Conservation (phyloP, 2,329 filamentous ascomycete species). For the Claviceps monticola region DNA sequence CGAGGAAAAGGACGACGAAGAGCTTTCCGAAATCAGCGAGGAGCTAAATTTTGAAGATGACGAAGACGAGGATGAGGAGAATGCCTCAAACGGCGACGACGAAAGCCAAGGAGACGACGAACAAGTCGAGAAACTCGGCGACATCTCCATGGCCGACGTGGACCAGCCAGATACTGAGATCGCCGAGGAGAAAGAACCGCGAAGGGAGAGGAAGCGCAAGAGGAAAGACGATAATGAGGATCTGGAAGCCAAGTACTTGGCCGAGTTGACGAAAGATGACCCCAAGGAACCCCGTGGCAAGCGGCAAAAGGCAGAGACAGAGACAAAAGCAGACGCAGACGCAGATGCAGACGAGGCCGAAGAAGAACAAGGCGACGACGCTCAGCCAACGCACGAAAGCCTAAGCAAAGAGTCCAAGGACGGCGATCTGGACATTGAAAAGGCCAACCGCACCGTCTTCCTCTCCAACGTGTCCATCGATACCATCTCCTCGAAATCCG, state of each 20-base stretch:
- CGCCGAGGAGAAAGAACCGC: conserved; percentile 23
- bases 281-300: conserved; percentile 43
- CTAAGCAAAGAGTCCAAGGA: conserved; percentile 45
- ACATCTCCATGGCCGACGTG: conserved; percentile 1
- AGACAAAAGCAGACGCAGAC: conserved; percentile 7
- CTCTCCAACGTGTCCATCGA: conserved; percentile 77
- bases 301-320: conserved; percentile 29
- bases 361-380: conserved; percentile 26
- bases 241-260: conserved; percentile 56
- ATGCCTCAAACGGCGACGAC: background rate
- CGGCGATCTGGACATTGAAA: conserved; percentile 54
- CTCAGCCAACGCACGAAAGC: conserved; percentile 42
- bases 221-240: conserved; percentile 55
- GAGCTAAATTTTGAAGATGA: conserved; percentile 12
- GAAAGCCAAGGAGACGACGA: conserved; percentile 13
- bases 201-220: conserved; percentile 47
- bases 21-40: conserved; percentile 14
- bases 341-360: conserved; percentile 18
- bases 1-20: conserved; percentile 16
- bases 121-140: conserved; percentile 1
- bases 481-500: conserved; percentile 69
- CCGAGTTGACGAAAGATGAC: conserved; percentile 46
- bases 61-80: conserved; percentile 8
- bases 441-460: conserved; percentile 82
- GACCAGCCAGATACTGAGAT: conserved; percentile 15